phyloP scores from a whole-genome alignment of 179 eudicot genomes.

The Spinacia oleracea region DNA sequence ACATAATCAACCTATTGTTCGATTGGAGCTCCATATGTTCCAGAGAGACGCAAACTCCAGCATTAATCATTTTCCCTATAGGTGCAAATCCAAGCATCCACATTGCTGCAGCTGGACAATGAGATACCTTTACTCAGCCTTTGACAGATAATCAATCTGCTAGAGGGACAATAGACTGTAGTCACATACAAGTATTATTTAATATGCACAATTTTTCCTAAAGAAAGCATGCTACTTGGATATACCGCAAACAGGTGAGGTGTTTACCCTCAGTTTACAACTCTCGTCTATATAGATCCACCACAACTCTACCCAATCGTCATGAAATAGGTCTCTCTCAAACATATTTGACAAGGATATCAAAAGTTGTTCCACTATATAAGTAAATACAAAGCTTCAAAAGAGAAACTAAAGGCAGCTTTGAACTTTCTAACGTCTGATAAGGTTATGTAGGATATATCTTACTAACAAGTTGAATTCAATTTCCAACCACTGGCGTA shows the following conservation, averaged over 20 bases:
- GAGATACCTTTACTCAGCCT: conserved; percentile 86
- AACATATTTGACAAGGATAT: background rate
- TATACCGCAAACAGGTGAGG: background rate
- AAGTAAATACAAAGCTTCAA: background rate
- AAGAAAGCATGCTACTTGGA: conserved; percentile 8
- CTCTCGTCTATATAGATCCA: background rate
- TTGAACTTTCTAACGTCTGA: background rate
- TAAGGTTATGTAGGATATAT: background rate
- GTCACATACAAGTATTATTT: background rate
- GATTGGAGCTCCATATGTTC: conserved; percentile 97
- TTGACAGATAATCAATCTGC: conserved; percentile 69
- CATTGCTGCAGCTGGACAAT: conserved; percentile 98
- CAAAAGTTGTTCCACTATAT: background rate
- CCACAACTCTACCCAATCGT: background rate
- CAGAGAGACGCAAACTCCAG: conserved; percentile 84
- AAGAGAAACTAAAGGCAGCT: background rate
- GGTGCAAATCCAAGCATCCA: conserved; percentile 98
- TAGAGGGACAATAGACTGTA: conserved; percentile 9
- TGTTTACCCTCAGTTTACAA: background rate
- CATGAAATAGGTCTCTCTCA: background rate
- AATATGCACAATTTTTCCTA: background rate
- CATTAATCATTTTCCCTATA: conserved; percentile 69
- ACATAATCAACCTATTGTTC: conserved; percentile 96
- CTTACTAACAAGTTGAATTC: background rate
- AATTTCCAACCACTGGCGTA: background rate